Evolutionary conservation across 2,329 filamentous ascomycete species (phyloP).

Genomic region (Sclerotinia spermophila): DNA sequence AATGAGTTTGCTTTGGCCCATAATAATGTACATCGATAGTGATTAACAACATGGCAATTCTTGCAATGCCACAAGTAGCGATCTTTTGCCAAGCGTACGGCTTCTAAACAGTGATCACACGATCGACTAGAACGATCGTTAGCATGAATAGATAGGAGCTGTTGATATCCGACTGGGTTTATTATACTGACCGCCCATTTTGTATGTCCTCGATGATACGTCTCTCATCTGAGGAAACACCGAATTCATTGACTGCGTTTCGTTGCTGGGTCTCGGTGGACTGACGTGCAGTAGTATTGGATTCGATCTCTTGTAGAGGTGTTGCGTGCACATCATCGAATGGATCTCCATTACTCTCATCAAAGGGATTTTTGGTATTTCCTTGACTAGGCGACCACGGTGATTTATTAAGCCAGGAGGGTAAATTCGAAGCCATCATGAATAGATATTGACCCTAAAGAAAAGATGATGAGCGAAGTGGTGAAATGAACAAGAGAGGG

Average conservation of each 20-base stretch:
- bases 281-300: neutral
- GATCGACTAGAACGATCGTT: neutral
- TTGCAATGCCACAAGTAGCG: slow-evolving; percentile 25
- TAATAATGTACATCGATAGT: slow-evolving; percentile 20
- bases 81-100: neutral
- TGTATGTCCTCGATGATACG: slow-evolving; percentile 22
- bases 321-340: neutral
- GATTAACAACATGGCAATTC: slow-evolving; percentile 21
- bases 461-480: neutral
- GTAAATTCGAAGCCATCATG: neutral
- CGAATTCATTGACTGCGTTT: slow-evolving; percentile 18
- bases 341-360: slow-evolving; percentile 1
- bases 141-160: neutral
- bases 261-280: slow-evolving; percentile 16
- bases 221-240: neutral
- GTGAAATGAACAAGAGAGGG: neutral
- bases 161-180: neutral
- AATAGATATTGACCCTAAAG: neutral
- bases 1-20: neutral
- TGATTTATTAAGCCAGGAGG: too few relatives aligned
- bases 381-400: neutral
- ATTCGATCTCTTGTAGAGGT: slow-evolving; percentile 8
- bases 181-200: slow-evolving; percentile 18
- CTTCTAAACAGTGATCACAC: neutral
- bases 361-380: neutral